phyloP scores from a whole-genome alignment of 2,329 filamentous ascomycete genomes.

The Macroventuria anomochaeta region DNA sequence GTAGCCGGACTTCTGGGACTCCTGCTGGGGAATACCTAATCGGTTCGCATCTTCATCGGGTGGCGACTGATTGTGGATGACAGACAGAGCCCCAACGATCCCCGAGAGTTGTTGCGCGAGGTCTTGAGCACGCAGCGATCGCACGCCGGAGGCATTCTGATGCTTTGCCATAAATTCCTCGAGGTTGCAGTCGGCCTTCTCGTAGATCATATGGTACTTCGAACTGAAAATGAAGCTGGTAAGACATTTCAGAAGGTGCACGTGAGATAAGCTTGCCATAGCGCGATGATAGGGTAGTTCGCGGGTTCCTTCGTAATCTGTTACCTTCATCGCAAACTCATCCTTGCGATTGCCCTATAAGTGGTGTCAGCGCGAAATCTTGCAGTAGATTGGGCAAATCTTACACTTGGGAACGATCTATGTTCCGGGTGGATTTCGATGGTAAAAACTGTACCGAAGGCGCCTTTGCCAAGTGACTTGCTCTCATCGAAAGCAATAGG shows the following conservation, averaged over 20 bases:
- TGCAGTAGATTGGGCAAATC: no score
- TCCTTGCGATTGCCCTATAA: neutral
- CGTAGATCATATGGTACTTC: constrained; percentile 20
- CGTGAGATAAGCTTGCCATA: constrained; percentile 1
- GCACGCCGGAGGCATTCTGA: neutral
- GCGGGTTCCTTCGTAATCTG: neutral
- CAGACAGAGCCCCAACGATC: neutral
- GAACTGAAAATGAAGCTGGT: constrained; percentile 20
- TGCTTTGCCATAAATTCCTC: neutral
- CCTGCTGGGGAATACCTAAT: neutral
- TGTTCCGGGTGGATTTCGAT: neutral
- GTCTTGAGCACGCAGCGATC: neutral
- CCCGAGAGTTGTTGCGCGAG: constrained; percentile 2
- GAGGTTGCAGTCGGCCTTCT: constrained; percentile 12
- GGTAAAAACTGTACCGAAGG: constrained; percentile 1
- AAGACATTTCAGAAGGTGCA: constrained; percentile 24
- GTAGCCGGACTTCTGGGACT: neutral
- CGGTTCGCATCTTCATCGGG: rapidly evolving
- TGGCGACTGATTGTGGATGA: neutral
- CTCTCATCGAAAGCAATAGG: neutral
- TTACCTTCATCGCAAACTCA: constrained; percentile 8
- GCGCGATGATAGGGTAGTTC: neutral
- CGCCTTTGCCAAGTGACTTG: neutral
- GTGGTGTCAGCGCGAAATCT: no score
- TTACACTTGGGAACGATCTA: neutral